Base-by-base conservation (phyloP, 2,329 filamentous ascomycete genomes). In the Neopestalotiopsis clavispora region DNA sequence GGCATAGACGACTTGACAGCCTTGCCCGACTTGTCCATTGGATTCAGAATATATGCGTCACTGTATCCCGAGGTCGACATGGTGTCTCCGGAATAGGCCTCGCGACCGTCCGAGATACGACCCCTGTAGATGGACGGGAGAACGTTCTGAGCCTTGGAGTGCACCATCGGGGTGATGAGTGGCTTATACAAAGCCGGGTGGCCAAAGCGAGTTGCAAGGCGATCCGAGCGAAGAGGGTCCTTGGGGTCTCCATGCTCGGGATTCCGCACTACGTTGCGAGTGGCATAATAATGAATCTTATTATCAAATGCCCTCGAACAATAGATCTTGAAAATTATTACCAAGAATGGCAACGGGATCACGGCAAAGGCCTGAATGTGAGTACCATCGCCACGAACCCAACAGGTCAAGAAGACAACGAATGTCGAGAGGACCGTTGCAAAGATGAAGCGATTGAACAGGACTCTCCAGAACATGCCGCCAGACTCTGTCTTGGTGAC, bases 401-500 rank as follows among this genome's bases (percentile, higher is more conserved):
- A 93, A 63, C 93, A 88, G 42, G 94, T 88, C 34, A 97, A 84
- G 66, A 93, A 93, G 32, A 94, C 89, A 67, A 98, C 87, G 10
- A 94, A 78, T 74, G 97, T 94, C 45, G 93, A 88, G 9, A 99
- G 83, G 34, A 97, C 88, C 0, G 90, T 86, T 34, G 90, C 93
- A 74, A 98, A 95, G 30, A 98, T 83, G 78, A 98, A 86, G n/a
- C 96, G 92, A 80, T 99, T 99, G 85, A 94, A 97, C 6, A 98
- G 80, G 1, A 95, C 89, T 20, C 94, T 90, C 96, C 96, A 99
- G 78, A 94, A 97, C 78, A 92, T 89, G 65, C 96, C 96, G 9
- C 95, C 96, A 0, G 95, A 98, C 78, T 99, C 96, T 34, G 92
- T 97, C 84, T 98, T 99, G 61, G 96, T 99, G 72, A 97, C 89